phyloP scores from a whole-genome alignment of 306 rosid species.

The Geum urbanum region DNA sequence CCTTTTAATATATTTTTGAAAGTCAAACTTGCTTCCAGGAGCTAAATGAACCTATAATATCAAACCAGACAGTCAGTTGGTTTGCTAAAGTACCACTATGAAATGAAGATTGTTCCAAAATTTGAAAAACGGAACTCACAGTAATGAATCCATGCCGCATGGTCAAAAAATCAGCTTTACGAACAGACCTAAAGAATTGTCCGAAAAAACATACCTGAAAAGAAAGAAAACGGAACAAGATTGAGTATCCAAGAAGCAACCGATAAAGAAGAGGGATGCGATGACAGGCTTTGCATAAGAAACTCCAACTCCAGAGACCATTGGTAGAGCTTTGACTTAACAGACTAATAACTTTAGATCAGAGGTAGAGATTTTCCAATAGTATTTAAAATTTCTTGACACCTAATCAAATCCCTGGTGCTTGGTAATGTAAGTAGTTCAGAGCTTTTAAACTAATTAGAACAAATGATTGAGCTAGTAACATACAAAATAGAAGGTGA shows the following conservation, averaged over 20 bases:
- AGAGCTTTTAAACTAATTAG: too few relatives aligned
- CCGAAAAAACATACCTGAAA: constrained; percentile 75
- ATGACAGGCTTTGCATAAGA: neutral
- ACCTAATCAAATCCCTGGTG: too few relatives aligned
- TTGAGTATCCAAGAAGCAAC: neutral
- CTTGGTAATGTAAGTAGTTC: too few relatives aligned
- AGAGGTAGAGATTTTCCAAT: too few relatives aligned
- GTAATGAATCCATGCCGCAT: constrained; percentile 87
- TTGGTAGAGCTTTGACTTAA: too few relatives aligned
- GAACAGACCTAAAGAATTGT: constrained; percentile 91
- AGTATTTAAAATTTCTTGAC: too few relatives aligned
- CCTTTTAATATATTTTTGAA: constrained; percentile 88
- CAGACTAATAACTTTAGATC: too few relatives aligned
- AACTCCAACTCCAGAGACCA: neutral
- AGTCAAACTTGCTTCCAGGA: constrained; percentile 90
- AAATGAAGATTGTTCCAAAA: neutral
- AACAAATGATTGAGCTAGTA: too few relatives aligned
- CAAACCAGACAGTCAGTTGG: neutral
- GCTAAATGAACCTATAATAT: constrained; percentile 78
- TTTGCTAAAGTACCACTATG: neutral
- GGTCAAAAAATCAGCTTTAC: constrained; percentile 82
- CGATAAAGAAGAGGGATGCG: neutral
- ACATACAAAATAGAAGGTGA: constrained; percentile 79
- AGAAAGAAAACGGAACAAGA: constrained; percentile 32
- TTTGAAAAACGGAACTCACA: constrained; percentile 44